Conservation (phyloP, 768 basidiomycete genomes). For the Boletellus emodensis region DNA sequence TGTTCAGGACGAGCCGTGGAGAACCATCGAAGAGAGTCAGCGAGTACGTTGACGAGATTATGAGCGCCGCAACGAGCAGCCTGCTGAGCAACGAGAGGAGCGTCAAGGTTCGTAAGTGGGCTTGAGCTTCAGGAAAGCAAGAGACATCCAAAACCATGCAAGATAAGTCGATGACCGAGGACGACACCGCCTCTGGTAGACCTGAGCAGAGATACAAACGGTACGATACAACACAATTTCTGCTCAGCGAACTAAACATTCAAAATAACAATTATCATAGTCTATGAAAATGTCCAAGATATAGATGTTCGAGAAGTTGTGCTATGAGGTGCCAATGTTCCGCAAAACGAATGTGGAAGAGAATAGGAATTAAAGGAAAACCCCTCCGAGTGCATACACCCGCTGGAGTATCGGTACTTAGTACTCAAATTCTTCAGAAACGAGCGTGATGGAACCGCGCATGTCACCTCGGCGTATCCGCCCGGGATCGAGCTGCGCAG, state of each 20-base stretch:
- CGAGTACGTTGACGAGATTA: conserved; percentile 16
- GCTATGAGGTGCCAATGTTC: neutral
- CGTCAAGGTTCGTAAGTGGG: conserved; percentile 21
- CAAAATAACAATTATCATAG: neutral
- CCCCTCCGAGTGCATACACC: neutral
- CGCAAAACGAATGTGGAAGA: conserved; percentile 7
- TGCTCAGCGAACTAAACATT: no score
- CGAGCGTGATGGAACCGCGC: conserved; percentile 55
- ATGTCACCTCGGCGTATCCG: conserved; percentile 52
- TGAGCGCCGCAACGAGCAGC: conserved; percentile 15
- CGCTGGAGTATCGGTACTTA: conserved; percentile 25
- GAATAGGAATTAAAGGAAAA: neutral
- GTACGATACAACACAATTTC: no score
- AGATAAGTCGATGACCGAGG: neutral
- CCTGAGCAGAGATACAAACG: no score
- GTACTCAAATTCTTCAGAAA: conserved; percentile 67
- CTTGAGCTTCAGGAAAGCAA: neutral
- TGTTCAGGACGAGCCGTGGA: conserved; percentile 19
- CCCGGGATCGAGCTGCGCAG: conserved; percentile 54
- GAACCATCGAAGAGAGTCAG: conserved; percentile 28
- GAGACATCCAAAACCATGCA: neutral
- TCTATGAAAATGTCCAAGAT: neutral
- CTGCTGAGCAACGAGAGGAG: conserved; percentile 22
- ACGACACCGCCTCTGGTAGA: neutral
- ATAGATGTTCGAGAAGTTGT: neutral